Base-by-base conservation (phyloP, 345 rosid genomes). In the Geranium brycei region DNA sequence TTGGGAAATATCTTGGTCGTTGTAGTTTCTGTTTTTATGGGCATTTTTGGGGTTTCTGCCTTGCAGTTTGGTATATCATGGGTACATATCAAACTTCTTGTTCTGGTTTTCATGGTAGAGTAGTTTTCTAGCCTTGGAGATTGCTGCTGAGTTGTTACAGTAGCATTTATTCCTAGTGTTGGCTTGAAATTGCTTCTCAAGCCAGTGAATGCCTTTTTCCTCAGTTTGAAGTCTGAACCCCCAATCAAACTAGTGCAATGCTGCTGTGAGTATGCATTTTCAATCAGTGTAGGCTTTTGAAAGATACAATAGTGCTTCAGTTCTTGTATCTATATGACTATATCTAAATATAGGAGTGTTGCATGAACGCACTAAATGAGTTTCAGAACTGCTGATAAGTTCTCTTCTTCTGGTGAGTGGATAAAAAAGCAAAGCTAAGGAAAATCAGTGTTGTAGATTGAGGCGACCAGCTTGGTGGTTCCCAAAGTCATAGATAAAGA, bases 401-500 rank as follows among this genome's bases (percentile, higher is more conserved):
- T 47, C 53, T 47, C 53, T 6, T 47, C 53, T 47, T 47, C 15
- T 47, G 53, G 15, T 47, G 53, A 47, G 15, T 47, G 53, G 53
- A 3, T 47, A 47, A 47, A 47, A 13, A 13, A 47, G 53, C 15
- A 2, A 47, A 47, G 12, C 12, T 47, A 47, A 47, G 53, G 14
- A 6, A 6, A 47, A 47, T 8, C 1, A 47, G 53, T 47, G 14
- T 47, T 47, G 53, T 47, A 47, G 53, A 47, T 13, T 13, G 7
- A 47, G 53, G 13, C 3, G 53, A 47, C 53, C 53, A 47, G 53
- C 57, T 62, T 62, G 55, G 56, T 62, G 47, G 57, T 17, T 41
- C 31, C 16, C n/a, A 19, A 40, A 55, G 38, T 19, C 55, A 38
- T 41, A 12, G 17, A 30, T 38, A 4, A 35, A 62, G 55, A 41